Conservation (phyloP, 805 yeast genomes). For the Wickerhamomyces rabaulensis region DNA sequence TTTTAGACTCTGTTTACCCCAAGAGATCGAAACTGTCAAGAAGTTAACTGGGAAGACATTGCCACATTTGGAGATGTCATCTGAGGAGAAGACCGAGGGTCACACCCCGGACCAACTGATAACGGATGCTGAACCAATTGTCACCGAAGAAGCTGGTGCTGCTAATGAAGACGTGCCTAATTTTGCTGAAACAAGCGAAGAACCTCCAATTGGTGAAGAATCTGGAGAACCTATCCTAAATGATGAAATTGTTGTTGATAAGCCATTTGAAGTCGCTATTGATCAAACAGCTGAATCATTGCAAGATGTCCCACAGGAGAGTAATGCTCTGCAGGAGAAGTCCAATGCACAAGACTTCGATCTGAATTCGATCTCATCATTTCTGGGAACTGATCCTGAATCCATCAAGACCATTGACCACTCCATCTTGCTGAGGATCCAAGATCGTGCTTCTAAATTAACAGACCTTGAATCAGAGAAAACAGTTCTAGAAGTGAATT, state of each 20-base stretch:
- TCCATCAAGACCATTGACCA: slow-evolving; percentile 19
- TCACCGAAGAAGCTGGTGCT: neutral
- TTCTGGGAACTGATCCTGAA: slow-evolving; percentile 26
- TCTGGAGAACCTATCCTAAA: neutral
- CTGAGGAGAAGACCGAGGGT: neutral
- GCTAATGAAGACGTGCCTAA: neutral
- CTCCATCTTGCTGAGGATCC: slow-evolving; percentile 23
- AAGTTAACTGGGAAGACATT: neutral
- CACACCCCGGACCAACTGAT: neutral
- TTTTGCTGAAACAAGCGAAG: neutral
- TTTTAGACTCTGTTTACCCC: neutral
- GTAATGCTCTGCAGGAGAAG: neutral
- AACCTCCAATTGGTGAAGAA: neutral
- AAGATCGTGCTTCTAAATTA: slow-evolving; percentile 28
- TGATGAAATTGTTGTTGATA: neutral
- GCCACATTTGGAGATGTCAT: neutral
- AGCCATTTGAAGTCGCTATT: slow-evolving; percentile 10
- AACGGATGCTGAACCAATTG: neutral
- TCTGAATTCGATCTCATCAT: slow-evolving; percentile 27
- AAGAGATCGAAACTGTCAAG: neutral
- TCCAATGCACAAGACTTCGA: neutral
- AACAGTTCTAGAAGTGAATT: slow-evolving; percentile 30
- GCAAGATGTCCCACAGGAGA: neutral
- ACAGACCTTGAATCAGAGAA: slow-evolving; percentile 33
- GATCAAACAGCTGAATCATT: neutral